Conservation (phyloP, 2,329 filamentous ascomycete species). For the Calycina marina region DNA sequence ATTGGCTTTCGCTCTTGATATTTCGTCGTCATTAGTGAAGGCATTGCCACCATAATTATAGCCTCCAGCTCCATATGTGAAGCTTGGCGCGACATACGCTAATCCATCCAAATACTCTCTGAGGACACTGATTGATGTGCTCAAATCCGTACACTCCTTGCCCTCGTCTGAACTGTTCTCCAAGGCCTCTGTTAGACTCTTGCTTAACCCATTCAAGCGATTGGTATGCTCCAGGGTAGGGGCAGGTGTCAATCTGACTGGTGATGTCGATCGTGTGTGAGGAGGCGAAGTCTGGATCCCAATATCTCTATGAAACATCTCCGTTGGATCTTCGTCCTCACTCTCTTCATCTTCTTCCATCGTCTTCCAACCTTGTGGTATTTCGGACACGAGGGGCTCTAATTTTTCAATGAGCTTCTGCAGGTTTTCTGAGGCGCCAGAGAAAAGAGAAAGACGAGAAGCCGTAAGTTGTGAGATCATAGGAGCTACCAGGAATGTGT, state of each 20-base stretch:
- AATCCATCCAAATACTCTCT: slow-evolving; percentile 51
- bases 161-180: slow-evolving; percentile 24
- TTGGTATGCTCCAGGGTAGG: slow-evolving; percentile 7
- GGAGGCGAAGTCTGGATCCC: slow-evolving; percentile 59
- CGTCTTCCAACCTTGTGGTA: slow-evolving; percentile 29
- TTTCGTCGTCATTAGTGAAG: slow-evolving; percentile 51
- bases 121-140: slow-evolving; percentile 31
- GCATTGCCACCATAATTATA: slow-evolving; percentile 13
- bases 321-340: slow-evolving; percentile 50
- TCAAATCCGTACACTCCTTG: slow-evolving; percentile 12
- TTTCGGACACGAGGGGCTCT: slow-evolving; percentile 43
- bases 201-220: slow-evolving; percentile 27
- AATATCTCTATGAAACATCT: slow-evolving; percentile 69
- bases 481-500: slow-evolving; percentile 51
- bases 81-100: slow-evolving; percentile 29
- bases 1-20: slow-evolving; percentile 56
- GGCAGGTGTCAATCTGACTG: slow-evolving; percentile 19
- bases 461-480: slow-evolving; percentile 36
- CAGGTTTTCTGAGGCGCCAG: slow-evolving; percentile 33
- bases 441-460: slow-evolving; percentile 36
- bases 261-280: slow-evolving; percentile 25
- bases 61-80: slow-evolving; percentile 19
- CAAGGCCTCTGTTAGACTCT: slow-evolving; percentile 33
- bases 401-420: slow-evolving; percentile 35
- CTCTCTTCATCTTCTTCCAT: slow-evolving; percentile 22